These are phyloP conservation scores for Clavulina sp. DNA, from an alignment of 768 basidiomycete genomes.

Conservation along the genomic window DNA sequence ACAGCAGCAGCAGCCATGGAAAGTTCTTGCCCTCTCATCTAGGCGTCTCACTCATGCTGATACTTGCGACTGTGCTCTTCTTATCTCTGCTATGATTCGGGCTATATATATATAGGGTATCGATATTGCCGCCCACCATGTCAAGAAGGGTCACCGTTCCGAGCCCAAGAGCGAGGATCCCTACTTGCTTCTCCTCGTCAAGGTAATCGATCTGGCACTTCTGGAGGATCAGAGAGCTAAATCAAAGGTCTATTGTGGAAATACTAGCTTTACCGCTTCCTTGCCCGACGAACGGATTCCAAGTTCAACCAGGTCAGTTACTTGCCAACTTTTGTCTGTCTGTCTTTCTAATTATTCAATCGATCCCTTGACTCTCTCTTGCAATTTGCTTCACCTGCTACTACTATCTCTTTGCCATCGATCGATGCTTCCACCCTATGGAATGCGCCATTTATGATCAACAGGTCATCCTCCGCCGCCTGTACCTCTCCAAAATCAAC, in stretches of 20 bases:
- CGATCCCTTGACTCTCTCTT: background rate
- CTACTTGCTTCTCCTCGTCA: slow-evolving; percentile 93
- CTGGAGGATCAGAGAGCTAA: background rate
- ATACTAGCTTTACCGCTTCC: slow-evolving; percentile 86
- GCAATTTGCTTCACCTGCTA: background rate
- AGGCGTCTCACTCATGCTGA: too few species aligned
- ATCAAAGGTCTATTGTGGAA: background rate
- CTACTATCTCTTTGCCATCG: background rate
- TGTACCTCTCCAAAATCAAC: slow-evolving; percentile 96
- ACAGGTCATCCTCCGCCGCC: slow-evolving; percentile 83
- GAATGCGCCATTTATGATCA: background rate
- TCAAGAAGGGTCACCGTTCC: slow-evolving; percentile 90
- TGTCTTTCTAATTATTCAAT: too few species aligned
- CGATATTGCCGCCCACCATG: slow-evolving; percentile 91
- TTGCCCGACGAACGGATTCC: slow-evolving; percentile 91
- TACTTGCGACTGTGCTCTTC: too few species aligned
- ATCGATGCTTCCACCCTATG: slow-evolving; percentile 15
- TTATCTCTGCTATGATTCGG: background rate
- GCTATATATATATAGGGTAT: slow-evolving; percentile 53
- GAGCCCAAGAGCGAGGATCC: slow-evolving; percentile 99
- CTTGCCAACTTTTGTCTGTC: background rate
- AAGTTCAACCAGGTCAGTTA: slow-evolving; percentile 74
- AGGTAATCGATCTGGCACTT: too few species aligned
- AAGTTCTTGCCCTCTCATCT: too few species aligned
- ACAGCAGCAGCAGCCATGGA: too few species aligned